A percentile compares a stretch with the other conserved stretches of the same genome.
Evolutionary conservation across 2,329 filamentous ascomycete species (phyloP).

Genomic region (Fusarium guadeloupense): DNA sequence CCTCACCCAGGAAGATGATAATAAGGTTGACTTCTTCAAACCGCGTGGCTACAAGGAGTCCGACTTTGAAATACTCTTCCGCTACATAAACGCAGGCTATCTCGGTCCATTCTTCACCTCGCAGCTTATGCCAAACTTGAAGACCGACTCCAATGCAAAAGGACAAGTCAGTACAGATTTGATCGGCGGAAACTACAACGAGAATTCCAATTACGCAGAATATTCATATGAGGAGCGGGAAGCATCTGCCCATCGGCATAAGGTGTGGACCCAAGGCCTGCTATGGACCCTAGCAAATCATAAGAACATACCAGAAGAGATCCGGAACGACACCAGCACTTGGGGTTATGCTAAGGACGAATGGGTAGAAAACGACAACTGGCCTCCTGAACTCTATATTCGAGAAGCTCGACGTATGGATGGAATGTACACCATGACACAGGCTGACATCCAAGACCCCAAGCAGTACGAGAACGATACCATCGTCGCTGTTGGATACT

Average conservation of each 20-base stretch:
- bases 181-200: constrained; percentile 24
- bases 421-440: constrained; percentile 23
- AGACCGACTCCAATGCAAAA: constrained; percentile 26
- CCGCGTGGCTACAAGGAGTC: constrained; percentile 24
- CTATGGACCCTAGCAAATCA: constrained; percentile 29
- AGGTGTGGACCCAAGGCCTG: constrained; percentile 23
- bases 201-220: constrained; percentile 21
- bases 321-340: neutral
- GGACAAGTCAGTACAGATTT: constrained; percentile 31
- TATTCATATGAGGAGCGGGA: constrained; percentile 20
- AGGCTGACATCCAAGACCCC: constrained; percentile 16
- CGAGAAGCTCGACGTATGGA: constrained; percentile 28
- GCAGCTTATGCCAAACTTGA: constrained; percentile 29
- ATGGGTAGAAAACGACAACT: constrained; percentile 11
- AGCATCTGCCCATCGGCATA: neutral
- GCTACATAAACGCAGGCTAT: constrained; percentile 25
- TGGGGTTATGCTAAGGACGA: constrained; percentile 33
- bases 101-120: constrained; percentile 12
- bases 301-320: neutral
- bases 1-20: constrained; percentile 6
- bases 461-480: constrained; percentile 5
- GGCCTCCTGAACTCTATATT: constrained; percentile 28
- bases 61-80: constrained; percentile 18
- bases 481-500: constrained; percentile 15
- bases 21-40: constrained; percentile 24